Evolutionary conservation across 2,329 filamentous ascomycete species (phyloP).

Genomic region (Trichoderma sp.): DNA sequence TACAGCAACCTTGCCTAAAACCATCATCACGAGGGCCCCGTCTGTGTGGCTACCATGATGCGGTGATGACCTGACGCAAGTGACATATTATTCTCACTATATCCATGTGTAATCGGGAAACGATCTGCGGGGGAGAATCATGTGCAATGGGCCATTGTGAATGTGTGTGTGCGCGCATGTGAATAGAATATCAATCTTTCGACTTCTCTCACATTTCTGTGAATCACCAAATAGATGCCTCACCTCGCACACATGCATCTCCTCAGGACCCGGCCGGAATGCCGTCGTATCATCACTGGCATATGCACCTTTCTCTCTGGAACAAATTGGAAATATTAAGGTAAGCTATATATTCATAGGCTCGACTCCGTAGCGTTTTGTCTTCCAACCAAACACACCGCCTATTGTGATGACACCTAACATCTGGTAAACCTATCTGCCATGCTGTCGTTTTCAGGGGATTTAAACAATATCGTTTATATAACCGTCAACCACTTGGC

Average conservation of each 20-base stretch:
- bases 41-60: conserved; percentile 64
- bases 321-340: not conserved
- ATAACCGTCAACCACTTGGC: conserved; percentile 32
- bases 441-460: conserved; percentile 33
- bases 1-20: conserved; percentile 61
- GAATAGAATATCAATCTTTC: not conserved
- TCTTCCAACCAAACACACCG: not conserved
- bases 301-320: too few relatives aligned
- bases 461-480: not conserved
- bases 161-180: not conserved
- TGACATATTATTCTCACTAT: conserved; percentile 46
- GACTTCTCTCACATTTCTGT: not conserved
- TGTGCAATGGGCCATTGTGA: not conserved
- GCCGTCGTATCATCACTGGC: not conserved
- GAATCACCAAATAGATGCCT: not conserved
- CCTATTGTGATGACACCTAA: conserved; percentile 39
- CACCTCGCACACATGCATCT: not conserved
- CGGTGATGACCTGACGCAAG: conserved; percentile 69
- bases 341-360: not conserved
- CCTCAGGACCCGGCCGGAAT: not conserved
- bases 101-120: not conserved
- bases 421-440: conserved; percentile 48
- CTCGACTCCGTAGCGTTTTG: not conserved
- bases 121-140: not conserved
- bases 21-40: conserved; percentile 68